Evolutionary conservation across 2,329 filamentous ascomycete genomes (phyloP), one percentile per base, ranked within the genome.

Genomic region (Verticillium tricorpus): DNA sequence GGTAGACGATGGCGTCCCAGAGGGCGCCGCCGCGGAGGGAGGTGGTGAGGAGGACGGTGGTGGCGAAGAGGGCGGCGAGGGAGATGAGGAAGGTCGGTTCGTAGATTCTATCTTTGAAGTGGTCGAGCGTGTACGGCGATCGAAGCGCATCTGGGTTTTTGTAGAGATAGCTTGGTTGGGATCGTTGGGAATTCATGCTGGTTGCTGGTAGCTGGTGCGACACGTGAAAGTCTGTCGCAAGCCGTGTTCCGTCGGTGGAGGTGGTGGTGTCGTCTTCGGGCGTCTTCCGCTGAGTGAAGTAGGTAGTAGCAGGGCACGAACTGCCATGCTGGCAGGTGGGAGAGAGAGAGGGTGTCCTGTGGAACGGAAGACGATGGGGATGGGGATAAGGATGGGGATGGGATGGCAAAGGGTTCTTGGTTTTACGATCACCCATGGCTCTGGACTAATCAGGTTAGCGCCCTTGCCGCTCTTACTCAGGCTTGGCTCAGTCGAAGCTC

Each of bases 1-100:
- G 58, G 65, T 80, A 79, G 60, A 91, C 82, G 34, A 89, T 63
- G 31, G 73, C 72, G 74, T 89, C 84, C 88, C 89, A 91, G 52
- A 72, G 56, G 5, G 69, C 65, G 14, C 67, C 68, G 50, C 71
- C 68, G 8, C 76, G 61, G 5, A 73, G 69, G 19, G 69, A 64
- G 14, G 75, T 69, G 14, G 73, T 69, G 64, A 70, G 71, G 69
- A 74, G 72, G 32, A 71, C 59, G 59, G 73, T 74, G 70, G 75
- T 73, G 45, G 72, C 62, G 58, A 71, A 54, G 34, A 78, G 63
- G 50, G 76, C 67, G 40, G 74, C 61, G 40, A 70, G 64, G 22
- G 75, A 75, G 37, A 78, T 66, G 50, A 77, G 58, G 62, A 75
- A 68, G 60, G 70, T 72, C 5, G 76, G 73, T 65, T 76, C 71